Conservation (phyloP, 441 rosid species). For the Adansonia madagascariensis region DNA sequence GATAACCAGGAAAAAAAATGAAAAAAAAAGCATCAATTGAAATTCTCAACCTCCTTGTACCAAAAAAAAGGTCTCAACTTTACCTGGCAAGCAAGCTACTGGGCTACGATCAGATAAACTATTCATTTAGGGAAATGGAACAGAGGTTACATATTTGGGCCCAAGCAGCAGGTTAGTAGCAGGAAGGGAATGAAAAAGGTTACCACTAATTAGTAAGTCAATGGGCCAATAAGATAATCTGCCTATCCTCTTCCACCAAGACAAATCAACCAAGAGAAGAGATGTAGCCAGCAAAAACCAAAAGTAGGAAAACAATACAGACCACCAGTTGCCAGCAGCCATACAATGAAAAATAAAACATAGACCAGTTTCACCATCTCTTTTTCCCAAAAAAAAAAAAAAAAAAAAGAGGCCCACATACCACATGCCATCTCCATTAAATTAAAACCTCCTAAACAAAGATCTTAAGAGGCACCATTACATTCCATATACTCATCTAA, state of each 20-base stretch:
- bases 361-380: neutral
- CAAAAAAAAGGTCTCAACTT: neutral
- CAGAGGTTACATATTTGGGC: neutral
- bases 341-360: constrained; percentile 5
- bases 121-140: neutral
- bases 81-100: neutral
- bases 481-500: constrained; percentile 3
- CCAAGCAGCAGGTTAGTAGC: neutral
- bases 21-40: neutral
- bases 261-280: constrained; percentile 5
- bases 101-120: neutral
- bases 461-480: neutral
- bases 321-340: neutral
- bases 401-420: neutral
- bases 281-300: neutral
- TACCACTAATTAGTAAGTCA: neutral
- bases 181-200: constrained; percentile 12
- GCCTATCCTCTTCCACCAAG: constrained; percentile 9
- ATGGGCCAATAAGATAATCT: constrained; percentile 1
- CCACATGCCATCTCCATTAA: constrained; percentile 16
- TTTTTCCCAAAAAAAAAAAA: neutral
- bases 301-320: neutral
- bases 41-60: constrained; percentile 13
- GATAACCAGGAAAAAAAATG: neutral
- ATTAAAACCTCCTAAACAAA: constrained; percentile 16